Evolutionary conservation across 2,329 filamentous ascomycete genomes (phyloP), one percentile per base, ranked within the genome.

Genomic region (Phaeosphaeria sp.): DNA sequence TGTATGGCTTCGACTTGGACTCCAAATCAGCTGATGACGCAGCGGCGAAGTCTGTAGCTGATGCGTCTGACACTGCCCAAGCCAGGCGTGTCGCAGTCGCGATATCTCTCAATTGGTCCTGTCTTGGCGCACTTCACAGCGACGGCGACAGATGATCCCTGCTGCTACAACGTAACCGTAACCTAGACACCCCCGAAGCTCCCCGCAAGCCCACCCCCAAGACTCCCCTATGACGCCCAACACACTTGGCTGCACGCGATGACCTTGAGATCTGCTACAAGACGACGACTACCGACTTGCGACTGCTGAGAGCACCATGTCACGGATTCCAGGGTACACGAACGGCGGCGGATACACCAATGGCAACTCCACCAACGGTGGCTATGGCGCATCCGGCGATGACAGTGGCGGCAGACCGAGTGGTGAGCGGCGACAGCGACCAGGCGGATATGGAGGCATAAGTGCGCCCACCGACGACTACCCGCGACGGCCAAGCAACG

Each of bases 331-430:
- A 46, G 72, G 67, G 59, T 72, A 69, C 62, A 56, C 66, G 59
- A 72, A 71, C 60, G 58, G 68, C 53, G 70, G 72, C 47, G 65
- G 66, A 49, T 77, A 79, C 63, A 67, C 75, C 33, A 81, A 81
- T 36, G 62, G 55, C 42, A 62, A 55, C 23, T 65, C 64, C 25
- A 61, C 59, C 50, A 68, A 69, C 48, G 67, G 59, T 23, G 60
- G 53, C 54, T 69, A 69, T 39, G 36, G 36, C 36, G 36, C 36
- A 39, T 39, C 36, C 33, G 68, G 67, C 51, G 51, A 60, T 46
- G 64, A 58, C 52, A 62, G 64, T 46, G 58, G 54, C 18, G 54
- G 56, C 13, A 63, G 67, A 5, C 65, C 68, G n/a, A 72, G 67
- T 22, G 63, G 58, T 18, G 73, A 73, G 44, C 62, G 67, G 17